Base-by-base conservation (phyloP, 139 green algal genomes). In the Ettlia oleoabundans region DNA sequence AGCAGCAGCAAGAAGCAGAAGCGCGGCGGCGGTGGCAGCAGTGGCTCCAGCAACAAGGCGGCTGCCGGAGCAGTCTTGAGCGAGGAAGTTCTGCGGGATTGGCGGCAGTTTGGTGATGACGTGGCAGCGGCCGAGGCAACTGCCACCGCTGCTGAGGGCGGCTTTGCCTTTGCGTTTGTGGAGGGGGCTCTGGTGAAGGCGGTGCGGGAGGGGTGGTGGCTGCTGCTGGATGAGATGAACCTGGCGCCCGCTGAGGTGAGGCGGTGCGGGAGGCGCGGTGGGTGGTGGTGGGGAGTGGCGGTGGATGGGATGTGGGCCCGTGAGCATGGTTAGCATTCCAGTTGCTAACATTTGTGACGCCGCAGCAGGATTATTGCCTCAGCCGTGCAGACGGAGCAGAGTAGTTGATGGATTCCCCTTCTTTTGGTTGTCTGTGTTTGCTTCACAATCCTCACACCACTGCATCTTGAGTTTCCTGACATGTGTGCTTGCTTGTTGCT, bases 211-310 rank as follows among this genome's bases (percentile, higher is more conserved):
- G 97, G 97, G 10, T 94, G 91, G 82, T 99, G 97, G 97, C 87
- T 99, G 78, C 93, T 99, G 42, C 89, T 99, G 72, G 97, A 99
- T 85, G 97, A 99, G 82, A 93, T 96, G 76, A 98, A 98, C 88
- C 89, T 98, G 58, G 94, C 94, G 22, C 95, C 95, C 1, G 84
- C 94, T 24, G 94, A 98, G n/a, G n/a, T n/a, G n/a, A n/a, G n/a
- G n/a, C n/a, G n/a, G n/a, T n/a, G n/a, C n/a, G n/a, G n/a, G n/a
- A n/a, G n/a, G n/a, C n/a, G n/a, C n/a, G n/a, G n/a, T n/a, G n/a
- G n/a, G n/a, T n/a, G n/a, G n/a, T n/a, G n/a, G n/a, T n/a, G n/a
- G n/a, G n/a, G n/a, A n/a, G n/a, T n/a, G n/a, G n/a, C n/a, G n/a
- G n/a, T n/a, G n/a, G n/a, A n/a, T n/a, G n/a, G n/a, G n/a, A n/a